Percentiles rank a stretch among this genome's conserved stretches.
Conservation (phyloP, 192 early-diverging fungal species). For the Spizellomyces punctatus region DNA sequence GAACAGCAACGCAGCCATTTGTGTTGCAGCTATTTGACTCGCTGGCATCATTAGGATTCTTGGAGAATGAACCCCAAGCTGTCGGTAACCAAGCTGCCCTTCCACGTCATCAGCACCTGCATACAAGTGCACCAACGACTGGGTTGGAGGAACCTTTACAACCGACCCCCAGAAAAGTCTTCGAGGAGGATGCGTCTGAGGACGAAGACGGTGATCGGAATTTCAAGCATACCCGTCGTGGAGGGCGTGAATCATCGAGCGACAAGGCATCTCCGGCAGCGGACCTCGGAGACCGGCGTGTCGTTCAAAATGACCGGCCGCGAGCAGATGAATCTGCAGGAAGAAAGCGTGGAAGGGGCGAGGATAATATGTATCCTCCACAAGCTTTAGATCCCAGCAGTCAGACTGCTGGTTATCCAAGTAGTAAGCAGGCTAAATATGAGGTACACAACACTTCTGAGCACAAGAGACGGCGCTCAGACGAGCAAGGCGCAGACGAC, state of each 20-base stretch:
- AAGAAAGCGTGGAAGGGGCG: constrained; percentile 7
- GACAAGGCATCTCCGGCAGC: constrained; percentile 5
- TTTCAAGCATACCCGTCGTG: constrained; percentile 64
- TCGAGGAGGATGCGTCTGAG: constrained; percentile 53
- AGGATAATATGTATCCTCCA: not conserved
- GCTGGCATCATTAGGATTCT: constrained; percentile 48
- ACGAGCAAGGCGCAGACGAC: constrained; percentile 27
- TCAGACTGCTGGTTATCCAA: no score
- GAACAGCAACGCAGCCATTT: constrained; percentile 69
- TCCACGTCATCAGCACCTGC: no score
- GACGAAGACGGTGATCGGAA: constrained; percentile 74
- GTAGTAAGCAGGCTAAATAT: no score
- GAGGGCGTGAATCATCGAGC: not conserved
- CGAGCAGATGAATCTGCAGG: not conserved
- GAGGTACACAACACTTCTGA: not conserved
- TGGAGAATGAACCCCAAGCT: constrained; percentile 5
- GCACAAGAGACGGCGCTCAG: constrained; percentile 22
- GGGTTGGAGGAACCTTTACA: not conserved
- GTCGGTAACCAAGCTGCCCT: no score
- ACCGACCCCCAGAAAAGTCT: not conserved
- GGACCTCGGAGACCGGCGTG: constrained; percentile 3
- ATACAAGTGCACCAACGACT: not conserved
- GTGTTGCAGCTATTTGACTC: constrained; percentile 62
- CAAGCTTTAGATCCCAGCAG: no score
- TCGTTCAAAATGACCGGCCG: not conserved